Percentiles rank a stretch among this genome's conserved stretches.
Evolutionary conservation across 768 basidiomycete genomes (phyloP).

Genomic region (Tylopilus sp.): DNA sequence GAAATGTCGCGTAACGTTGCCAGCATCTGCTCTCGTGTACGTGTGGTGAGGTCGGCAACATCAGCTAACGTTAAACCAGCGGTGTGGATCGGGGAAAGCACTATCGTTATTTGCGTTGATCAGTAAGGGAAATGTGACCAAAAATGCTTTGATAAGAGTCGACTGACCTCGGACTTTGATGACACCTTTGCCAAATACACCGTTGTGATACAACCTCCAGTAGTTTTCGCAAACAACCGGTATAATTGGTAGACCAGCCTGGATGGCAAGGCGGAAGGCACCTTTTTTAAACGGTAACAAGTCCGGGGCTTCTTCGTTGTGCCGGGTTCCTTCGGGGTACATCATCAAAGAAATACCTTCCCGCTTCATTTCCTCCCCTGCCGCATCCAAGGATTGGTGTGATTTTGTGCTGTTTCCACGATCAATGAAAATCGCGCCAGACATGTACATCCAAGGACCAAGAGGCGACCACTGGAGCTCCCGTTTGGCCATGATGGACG

Average conservation of each 20-base stretch:
- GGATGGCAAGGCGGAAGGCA: conserved; percentile 93
- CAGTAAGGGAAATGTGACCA: neutral
- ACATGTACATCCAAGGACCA: conserved; percentile 87
- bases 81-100: conserved; percentile 87
- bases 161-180: conserved; percentile 72
- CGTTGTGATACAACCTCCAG: conserved; percentile 77
- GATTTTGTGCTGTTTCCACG: conserved; percentile 77
- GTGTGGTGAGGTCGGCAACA: conserved; percentile 59
- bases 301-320: conserved; percentile 57
- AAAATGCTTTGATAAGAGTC: neutral
- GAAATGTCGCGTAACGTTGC: conserved; percentile 76
- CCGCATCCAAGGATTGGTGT: conserved; percentile 68
- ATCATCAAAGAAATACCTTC: conserved; percentile 80
- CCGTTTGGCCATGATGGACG: conserved; percentile 92
- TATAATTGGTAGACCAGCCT: conserved; percentile 85
- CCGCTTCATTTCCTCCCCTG: conserved; percentile 74
- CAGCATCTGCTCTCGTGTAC: conserved; percentile 79
- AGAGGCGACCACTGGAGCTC: conserved; percentile 84
- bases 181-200: conserved; percentile 69
- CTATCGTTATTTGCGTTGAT: conserved; percentile 38
- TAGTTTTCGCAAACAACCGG: conserved; percentile 96
- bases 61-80: conserved; percentile 66
- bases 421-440: conserved; percentile 90
- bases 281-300: conserved; percentile 96
- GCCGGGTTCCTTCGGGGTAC: conserved; percentile 95